phyloP scores from a whole-genome alignment of 345 rosid species.

The Melaleuca quinquenervia region DNA sequence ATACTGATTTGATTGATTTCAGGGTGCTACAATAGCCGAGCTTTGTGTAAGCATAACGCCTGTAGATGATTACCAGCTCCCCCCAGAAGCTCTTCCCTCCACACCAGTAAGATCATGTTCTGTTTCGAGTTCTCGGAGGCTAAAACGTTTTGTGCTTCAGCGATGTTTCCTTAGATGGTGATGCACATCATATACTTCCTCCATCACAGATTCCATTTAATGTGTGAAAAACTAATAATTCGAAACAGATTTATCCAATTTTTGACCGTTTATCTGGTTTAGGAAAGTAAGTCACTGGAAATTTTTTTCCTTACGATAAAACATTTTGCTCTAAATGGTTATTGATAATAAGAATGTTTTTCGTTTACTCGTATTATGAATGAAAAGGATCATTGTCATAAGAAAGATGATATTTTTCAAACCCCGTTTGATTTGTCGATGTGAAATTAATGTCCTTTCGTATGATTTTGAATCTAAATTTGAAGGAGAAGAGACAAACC shows the following conservation, averaged over 20 bases:
- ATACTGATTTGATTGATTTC: background rate
- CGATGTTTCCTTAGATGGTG: background rate
- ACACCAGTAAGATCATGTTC: conserved; percentile 9
- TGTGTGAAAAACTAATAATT: too few relatives aligned
- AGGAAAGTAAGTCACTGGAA: accelerated
- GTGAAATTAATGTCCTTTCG: background rate
- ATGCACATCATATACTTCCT: background rate
- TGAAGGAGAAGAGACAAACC: conserved; percentile 7
- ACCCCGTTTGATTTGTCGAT: background rate
- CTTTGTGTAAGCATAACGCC: conserved; percentile 21
- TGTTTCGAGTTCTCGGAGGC: background rate
- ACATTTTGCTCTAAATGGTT: too few relatives aligned
- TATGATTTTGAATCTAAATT: background rate
- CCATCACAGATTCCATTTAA: too few relatives aligned
- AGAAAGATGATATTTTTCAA: background rate
- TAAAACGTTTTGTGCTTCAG: background rate
- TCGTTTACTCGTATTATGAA: accelerated
- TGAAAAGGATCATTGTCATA: accelerated
- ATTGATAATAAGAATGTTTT: accelerated
- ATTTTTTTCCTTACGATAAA: background rate
- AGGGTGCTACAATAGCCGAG: conserved; percentile 7
- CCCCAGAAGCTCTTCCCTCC: conserved; percentile 16
- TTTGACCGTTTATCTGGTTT: accelerated
- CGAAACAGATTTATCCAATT: too few relatives aligned
- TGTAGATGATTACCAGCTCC: conserved; percentile 30